These are phyloP conservation scores for Vicia villosa DNA, from an alignment of 306 rosid genomes.

Conservation along the genomic window DNA sequence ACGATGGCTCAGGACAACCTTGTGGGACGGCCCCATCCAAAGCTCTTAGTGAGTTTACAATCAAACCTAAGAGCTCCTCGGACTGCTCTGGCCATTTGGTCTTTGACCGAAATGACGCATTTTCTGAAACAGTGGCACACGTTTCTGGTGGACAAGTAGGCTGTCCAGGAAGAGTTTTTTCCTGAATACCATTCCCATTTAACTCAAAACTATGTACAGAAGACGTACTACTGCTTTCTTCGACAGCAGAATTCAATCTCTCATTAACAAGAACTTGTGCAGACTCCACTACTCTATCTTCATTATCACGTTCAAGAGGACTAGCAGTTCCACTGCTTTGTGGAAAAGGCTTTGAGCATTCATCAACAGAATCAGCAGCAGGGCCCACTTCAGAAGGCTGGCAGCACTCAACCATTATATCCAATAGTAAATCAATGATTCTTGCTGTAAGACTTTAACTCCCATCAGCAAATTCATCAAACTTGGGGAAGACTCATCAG, in stretches of 20 bases:
- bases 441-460: slow-evolving; percentile 96
- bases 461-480: slow-evolving; percentile 99
- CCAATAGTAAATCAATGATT: slow-evolving; percentile 91
- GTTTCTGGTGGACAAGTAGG: slow-evolving; percentile 85
- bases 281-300: slow-evolving; percentile 65
- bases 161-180: slow-evolving; percentile 68
- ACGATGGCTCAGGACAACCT: slow-evolving; percentile 97
- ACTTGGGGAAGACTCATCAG: slow-evolving; percentile 92
- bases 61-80: slow-evolving; percentile 97
- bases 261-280: slow-evolving; percentile 58
- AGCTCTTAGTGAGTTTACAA: slow-evolving; percentile 93
- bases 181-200: slow-evolving; percentile 49
- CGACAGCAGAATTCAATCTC: slow-evolving; percentile 70
- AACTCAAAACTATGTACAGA: slow-evolving; percentile 92
- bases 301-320: slow-evolving; percentile 63
- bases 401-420: slow-evolving; percentile 99
- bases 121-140: slow-evolving; percentile 68
- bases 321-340: slow-evolving; percentile 57
- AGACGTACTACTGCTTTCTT: slow-evolving; percentile 65
- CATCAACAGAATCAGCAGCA: slow-evolving; percentile 58
- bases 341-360: slow-evolving; percentile 66
- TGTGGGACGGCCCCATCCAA: slow-evolving; percentile 94
- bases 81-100: slow-evolving; percentile 99
- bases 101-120: slow-evolving; percentile 70
- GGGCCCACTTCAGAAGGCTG: slow-evolving; percentile 87